phyloP scores from a whole-genome alignment of 139 green algal genomes.

The Bryopsis sp. region DNA sequence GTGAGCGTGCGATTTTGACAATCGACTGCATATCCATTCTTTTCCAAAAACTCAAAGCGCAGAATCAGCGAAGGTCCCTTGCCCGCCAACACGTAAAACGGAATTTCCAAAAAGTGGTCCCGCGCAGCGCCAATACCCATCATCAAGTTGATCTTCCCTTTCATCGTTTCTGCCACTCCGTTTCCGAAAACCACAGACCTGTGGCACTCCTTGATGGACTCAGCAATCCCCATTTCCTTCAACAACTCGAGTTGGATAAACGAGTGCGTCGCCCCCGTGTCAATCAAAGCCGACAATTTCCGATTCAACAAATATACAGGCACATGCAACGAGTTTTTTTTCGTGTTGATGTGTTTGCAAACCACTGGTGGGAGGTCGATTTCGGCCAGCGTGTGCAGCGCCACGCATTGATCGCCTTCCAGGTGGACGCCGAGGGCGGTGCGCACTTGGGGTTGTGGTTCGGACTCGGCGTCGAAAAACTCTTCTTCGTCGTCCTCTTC shows the following conservation, averaged over 20 bases:
- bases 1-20: neutral
- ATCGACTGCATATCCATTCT: slow-evolving; percentile 1
- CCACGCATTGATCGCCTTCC: too few species aligned
- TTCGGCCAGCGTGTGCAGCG: too few species aligned
- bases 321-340: too few species aligned
- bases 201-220: neutral
- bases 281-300: neutral
- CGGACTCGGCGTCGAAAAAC: too few species aligned
- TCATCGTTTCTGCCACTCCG: neutral
- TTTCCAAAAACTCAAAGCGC: neutral
- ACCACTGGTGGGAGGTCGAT: too few species aligned
- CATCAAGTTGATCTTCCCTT: neutral
- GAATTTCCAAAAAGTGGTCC: neutral
- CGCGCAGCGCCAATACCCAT: neutral
- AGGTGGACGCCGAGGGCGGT: too few species aligned
- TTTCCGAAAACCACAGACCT: neutral
- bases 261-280: neutral
- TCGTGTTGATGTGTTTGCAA: too few species aligned
- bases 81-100: neutral
- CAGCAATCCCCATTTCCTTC: neutral
- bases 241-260: neutral
- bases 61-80: slow-evolving; percentile 10
- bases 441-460: too few species aligned
- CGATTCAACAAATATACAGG: neutral
- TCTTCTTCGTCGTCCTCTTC: too few species aligned